Conservation (phyloP, 1,139 yeast species). For the Kodamaea sp. region DNA sequence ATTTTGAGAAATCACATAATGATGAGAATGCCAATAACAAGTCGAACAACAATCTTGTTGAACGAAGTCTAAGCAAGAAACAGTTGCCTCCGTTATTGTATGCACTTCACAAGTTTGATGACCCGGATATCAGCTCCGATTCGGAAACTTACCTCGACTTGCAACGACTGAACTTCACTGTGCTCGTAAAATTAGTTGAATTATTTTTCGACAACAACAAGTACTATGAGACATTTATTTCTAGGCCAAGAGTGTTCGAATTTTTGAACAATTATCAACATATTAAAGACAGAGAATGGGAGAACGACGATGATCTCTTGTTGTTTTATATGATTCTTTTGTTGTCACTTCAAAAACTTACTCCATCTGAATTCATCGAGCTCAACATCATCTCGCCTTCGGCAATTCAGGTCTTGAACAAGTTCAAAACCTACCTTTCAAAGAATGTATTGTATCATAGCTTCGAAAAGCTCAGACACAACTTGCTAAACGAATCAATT, state of each 20-base stretch:
- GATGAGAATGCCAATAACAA: slow-evolving; percentile 3
- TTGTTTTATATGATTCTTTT: slow-evolving; percentile 47
- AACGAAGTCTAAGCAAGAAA: slow-evolving; percentile 31
- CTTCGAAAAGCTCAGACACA: slow-evolving; percentile 47
- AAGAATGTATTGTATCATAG: slow-evolving; percentile 33
- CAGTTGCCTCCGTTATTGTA: slow-evolving; percentile 25
- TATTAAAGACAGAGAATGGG: slow-evolving; percentile 44
- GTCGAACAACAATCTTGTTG: slow-evolving; percentile 19
- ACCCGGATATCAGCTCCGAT: slow-evolving; percentile 24
- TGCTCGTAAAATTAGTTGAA: slow-evolving; percentile 31
- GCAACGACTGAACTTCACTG: slow-evolving; percentile 23
- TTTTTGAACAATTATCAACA: slow-evolving; percentile 32
- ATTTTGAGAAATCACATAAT: slow-evolving; percentile 11
- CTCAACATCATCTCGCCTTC: slow-evolving; percentile 22
- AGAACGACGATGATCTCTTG: slow-evolving; percentile 51
- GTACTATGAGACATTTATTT: slow-evolving; percentile 36
- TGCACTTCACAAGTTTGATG: slow-evolving; percentile 22
- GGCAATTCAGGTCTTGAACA: slow-evolving; percentile 25
- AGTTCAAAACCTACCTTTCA: slow-evolving; percentile 29
- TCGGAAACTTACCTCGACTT: slow-evolving; percentile 23
- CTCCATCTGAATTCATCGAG: slow-evolving; percentile 36
- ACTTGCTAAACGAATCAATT: slow-evolving; percentile 48
- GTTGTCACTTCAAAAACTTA: slow-evolving; percentile 39
- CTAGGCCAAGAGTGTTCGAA: slow-evolving; percentile 25
- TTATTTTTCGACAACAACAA: slow-evolving; percentile 32